Base-by-base conservation (phyloP, 2,329 filamentous ascomycete species). In the Cladosporium sp. region DNA sequence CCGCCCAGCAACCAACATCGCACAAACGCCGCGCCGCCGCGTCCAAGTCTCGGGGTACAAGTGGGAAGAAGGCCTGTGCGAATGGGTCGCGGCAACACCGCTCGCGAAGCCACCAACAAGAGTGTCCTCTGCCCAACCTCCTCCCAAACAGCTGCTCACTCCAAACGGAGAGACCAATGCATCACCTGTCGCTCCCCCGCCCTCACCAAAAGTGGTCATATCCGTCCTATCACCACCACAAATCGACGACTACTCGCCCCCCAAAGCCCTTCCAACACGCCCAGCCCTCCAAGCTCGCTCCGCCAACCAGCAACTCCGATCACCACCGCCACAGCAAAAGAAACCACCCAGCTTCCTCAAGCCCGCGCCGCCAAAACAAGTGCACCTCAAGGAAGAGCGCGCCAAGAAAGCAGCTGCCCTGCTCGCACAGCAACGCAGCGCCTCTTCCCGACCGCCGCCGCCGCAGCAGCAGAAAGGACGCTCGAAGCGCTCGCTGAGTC, bases 61-160 rank as follows among this genome's bases (percentile, higher is more conserved):
- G 26, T 81, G 79, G 79, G 80, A 82, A 69, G 79, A 80, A 57
- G 79, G 78, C 11, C 77, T 82, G 40, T 78, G 78, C 28, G 80
- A 82, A 67, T 82, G 80, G 80, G 77, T 81, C n/a, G 72, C 74
- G 0, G 77, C 74, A 44, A 81, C 80, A 10, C 80, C 80, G 0
- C 76, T 68, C 12, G 61, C 44, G 12, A 57, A 57, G 31, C 16
- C 52, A 18, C 28, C n/a, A 29, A 29, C 52, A 23, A 18, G 33
- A 21, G 28, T n/a, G 1, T 2, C 1, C 16, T 2, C 1, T 16
- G 1, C 1, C 21, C 28, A 31, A 6, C 1, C 28, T 33, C 28
- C 18, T 50, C 31, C 46, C 59, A 33, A 40, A 14, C 49, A 37
- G 12, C 60, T 40, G 29, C 23, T 14, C 49, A 55, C 46, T 10